phyloP scores from a whole-genome alignment of 225 moss, liverwort and hornwort genomes.

The Anthoceros angustus region DNA sequence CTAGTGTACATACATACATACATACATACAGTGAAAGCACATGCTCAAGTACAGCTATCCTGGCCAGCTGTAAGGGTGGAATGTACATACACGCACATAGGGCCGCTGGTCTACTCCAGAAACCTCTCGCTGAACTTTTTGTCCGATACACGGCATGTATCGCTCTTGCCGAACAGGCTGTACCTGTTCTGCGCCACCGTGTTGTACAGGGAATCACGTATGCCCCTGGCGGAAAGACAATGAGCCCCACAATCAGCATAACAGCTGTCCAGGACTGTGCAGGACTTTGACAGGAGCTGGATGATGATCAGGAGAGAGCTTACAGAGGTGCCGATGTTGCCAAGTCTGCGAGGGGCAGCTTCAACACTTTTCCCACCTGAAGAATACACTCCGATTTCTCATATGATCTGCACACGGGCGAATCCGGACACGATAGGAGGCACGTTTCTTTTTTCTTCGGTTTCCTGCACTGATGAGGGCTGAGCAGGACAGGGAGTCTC shows the following conservation, averaged over 20 bases:
- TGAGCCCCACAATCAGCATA: too few species aligned
- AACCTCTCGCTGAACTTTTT: slow-evolving; percentile 50
- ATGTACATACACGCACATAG: too few species aligned
- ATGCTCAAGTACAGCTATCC: too few species aligned
- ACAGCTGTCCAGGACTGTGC: too few species aligned
- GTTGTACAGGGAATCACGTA: slow-evolving; percentile 63
- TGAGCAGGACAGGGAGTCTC: not conserved
- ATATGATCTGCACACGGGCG: slow-evolving; percentile 31
- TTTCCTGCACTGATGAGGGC: not conserved
- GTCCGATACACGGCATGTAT: slow-evolving; percentile 50
- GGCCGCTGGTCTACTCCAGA: not conserved
- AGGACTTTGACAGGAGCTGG: not conserved
- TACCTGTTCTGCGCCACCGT: slow-evolving; percentile 67
- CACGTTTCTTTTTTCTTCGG: not conserved
- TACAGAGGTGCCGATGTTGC: slow-evolving; percentile 56
- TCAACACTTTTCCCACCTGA: slow-evolving; percentile 34
- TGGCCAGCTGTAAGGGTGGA: too few species aligned
- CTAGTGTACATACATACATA: too few species aligned
- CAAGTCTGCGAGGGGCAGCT: slow-evolving; percentile 26
- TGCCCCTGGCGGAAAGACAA: slow-evolving; percentile 28
- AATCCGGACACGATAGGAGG: not conserved
- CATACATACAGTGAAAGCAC: too few species aligned
- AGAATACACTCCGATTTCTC: slow-evolving; percentile 72
- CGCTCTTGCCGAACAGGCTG: slow-evolving; percentile 43
- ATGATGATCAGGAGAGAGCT: slow-evolving; percentile 8